These are phyloP conservation scores for Pleurotus platypus DNA, from an alignment of 768 basidiomycete genomes.

Conservation along the genomic window DNA sequence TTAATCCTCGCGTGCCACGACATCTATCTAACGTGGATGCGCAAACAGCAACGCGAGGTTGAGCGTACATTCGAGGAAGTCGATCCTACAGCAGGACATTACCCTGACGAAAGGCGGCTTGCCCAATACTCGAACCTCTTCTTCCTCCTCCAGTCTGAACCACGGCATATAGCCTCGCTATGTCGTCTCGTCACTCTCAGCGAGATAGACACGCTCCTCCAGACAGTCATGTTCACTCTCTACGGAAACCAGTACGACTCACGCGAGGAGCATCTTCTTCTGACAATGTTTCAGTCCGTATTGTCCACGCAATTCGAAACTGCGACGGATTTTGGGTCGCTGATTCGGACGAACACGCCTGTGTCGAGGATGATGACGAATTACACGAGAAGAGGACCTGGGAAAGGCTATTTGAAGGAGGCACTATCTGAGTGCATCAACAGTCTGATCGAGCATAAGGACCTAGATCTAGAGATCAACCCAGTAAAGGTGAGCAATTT, in stretches of 20 bases:
- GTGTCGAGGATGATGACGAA: constrained; percentile 99
- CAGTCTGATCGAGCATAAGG: constrained; percentile 97
- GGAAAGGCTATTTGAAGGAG: constrained; percentile 96
- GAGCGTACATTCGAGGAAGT: constrained; percentile 93
- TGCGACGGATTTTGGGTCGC: constrained; percentile 94
- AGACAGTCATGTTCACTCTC: constrained; percentile 99
- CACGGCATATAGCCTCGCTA: constrained; percentile 91
- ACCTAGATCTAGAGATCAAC: constrained; percentile 98
- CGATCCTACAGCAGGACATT: constrained; percentile 86
- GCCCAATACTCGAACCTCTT: constrained; percentile 98
- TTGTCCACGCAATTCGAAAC: constrained; percentile 98
- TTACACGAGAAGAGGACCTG: constrained; percentile 95
- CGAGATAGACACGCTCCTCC: constrained; percentile 97
- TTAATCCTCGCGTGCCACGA: no score
- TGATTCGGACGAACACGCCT: constrained; percentile 96
- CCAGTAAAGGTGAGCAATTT: constrained; percentile 76
- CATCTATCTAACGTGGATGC: no score
- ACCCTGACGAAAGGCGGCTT: constrained; percentile 90
- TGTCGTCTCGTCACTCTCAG: constrained; percentile 93
- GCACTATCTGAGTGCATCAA: constrained; percentile 98
- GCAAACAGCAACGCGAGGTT: constrained; percentile 83
- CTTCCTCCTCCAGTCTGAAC: constrained; percentile 97
- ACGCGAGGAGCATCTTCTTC: constrained; percentile 93
- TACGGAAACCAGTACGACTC: constrained; percentile 99
- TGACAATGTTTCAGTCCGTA: constrained; percentile 99